A percentile compares a stretch with the other conserved stretches of the same genome.
Evolutionary conservation across 345 rosid genomes (phyloP).

Genomic region (Tarenaya hassleriana): DNA sequence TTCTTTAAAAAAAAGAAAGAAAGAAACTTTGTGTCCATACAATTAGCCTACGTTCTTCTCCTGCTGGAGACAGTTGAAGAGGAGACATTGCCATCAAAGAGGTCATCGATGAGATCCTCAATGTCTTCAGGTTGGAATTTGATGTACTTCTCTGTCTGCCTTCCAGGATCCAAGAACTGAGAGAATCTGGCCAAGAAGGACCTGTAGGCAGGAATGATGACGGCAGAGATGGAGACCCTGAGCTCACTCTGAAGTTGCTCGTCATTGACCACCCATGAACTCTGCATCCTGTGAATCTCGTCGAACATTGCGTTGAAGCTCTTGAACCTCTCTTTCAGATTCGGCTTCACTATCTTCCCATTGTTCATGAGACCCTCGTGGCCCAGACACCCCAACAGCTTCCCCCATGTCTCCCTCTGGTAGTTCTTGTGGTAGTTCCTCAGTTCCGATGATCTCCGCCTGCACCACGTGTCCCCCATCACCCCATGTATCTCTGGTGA

Average conservation of each 20-base stretch:
- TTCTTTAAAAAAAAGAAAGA: too few relatives aligned
- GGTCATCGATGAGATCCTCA: slow-evolving; percentile 78
- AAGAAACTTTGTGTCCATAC: too few relatives aligned
- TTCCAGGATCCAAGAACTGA: slow-evolving; percentile 85
- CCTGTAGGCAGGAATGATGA: slow-evolving; percentile 83
- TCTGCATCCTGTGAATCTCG: slow-evolving; percentile 80
- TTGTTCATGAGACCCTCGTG: slow-evolving; percentile 83
- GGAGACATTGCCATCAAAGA: slow-evolving; percentile 99
- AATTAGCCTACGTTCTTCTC: too few relatives aligned
- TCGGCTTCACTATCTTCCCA: slow-evolving; percentile 86
- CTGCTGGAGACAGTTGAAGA: too few relatives aligned
- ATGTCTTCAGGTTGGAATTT: slow-evolving; percentile 84
- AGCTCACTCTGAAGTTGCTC: slow-evolving; percentile 86
- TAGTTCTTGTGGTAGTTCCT: slow-evolving; percentile 73
- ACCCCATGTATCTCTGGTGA: slow-evolving; percentile 76
- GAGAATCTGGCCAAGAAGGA: slow-evolving; percentile 91
- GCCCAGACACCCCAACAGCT: slow-evolving; percentile 68
- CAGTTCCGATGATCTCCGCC: slow-evolving; percentile 64
- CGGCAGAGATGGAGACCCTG: slow-evolving; percentile 74
- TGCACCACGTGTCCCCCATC: slow-evolving; percentile 82
- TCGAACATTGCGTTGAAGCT: slow-evolving; percentile 84
- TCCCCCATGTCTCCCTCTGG: slow-evolving; percentile 86
- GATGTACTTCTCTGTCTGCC: slow-evolving; percentile 89
- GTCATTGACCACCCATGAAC: slow-evolving; percentile 77
- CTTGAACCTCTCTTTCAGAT: slow-evolving; percentile 82